Percentiles rank a stretch among this genome's conserved stretches.
phyloP scores from a whole-genome alignment of 345 rosid genomes.

The Arabis hirsuta region DNA sequence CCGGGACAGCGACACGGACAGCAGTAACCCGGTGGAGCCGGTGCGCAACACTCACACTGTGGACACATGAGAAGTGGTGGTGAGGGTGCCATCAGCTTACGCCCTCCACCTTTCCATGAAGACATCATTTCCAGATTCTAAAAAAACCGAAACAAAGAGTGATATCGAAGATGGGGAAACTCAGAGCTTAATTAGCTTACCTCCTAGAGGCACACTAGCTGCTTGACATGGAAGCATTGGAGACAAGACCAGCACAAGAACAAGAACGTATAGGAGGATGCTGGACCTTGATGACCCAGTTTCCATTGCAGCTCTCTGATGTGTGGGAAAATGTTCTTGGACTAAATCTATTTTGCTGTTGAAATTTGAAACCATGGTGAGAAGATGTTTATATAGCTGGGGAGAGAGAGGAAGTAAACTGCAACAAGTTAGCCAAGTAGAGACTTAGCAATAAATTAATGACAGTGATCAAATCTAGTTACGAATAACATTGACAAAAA shows the following conservation, averaged over 20 bases:
- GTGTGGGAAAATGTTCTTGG: constrained; percentile 6
- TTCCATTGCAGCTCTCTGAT: constrained; percentile 26
- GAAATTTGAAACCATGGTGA: constrained; percentile 18
- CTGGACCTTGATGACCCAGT: constrained; percentile 3
- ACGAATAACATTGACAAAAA: constrained; percentile 31
- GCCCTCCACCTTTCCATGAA: constrained; percentile 35
- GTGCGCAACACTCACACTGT: constrained; percentile 42
- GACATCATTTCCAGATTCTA: background rate
- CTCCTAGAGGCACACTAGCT: constrained; percentile 30
- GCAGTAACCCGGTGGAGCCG: constrained; percentile 40
- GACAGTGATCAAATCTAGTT: constrained; percentile 11
- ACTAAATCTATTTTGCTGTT: background rate
- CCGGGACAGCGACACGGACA: constrained; percentile 41
- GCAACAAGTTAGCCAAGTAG: constrained; percentile 33
- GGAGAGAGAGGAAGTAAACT: constrained; percentile 1
- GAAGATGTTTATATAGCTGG: constrained; percentile 21
- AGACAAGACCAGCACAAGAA: constrained; percentile 36
- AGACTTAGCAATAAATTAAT: constrained; percentile 13
- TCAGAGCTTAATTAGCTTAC: constrained; percentile 23
- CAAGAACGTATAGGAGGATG: constrained; percentile 25
- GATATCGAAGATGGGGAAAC: background rate
- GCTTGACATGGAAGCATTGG: constrained; percentile 33
- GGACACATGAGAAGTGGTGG: constrained; percentile 44
- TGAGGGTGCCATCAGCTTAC: constrained; percentile 43
- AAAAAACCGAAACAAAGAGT: background rate